Percentiles rank a stretch among this genome's conserved stretches.
Evolutionary conservation across 2,329 filamentous ascomycete genomes (phyloP).

Genomic region (Beauveria sp.): DNA sequence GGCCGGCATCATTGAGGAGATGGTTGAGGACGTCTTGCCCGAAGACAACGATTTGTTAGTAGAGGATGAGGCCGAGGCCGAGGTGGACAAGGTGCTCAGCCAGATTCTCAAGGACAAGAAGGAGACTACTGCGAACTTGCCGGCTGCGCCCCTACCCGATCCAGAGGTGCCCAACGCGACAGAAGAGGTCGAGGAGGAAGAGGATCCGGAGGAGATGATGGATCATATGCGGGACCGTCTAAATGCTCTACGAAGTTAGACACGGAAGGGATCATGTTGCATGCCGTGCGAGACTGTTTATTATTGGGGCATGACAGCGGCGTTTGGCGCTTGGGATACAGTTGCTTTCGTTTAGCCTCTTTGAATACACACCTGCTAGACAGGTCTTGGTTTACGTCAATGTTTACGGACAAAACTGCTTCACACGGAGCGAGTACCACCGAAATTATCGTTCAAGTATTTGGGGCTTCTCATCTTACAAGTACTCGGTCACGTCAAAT

Average conservation of each 20-base stretch:
- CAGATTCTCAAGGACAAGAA: constrained; percentile 82
- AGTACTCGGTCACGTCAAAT: neutral
- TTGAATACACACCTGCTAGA: neutral
- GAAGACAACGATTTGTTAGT: constrained; percentile 63
- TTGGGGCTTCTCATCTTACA: too few species aligned
- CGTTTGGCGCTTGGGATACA: constrained; percentile 9
- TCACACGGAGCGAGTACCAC: too few species aligned
- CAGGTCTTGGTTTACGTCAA: neutral
- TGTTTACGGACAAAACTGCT: too few species aligned
- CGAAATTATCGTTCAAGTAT: too few species aligned
- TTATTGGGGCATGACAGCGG: neutral
- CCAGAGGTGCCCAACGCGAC: constrained; percentile 45
- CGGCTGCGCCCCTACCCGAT: constrained; percentile 47
- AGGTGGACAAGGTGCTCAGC: constrained; percentile 88
- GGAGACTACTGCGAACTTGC: constrained; percentile 46
- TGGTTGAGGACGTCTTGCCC: constrained; percentile 83
- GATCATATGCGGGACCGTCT: constrained; percentile 89
- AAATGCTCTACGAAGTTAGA: constrained; percentile 79
- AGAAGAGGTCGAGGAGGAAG: constrained; percentile 66
- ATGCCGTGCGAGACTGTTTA: neutral
- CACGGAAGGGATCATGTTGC: neutral
- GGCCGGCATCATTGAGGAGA: constrained; percentile 96
- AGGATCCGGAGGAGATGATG: constrained; percentile 83
- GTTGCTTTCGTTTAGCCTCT: neutral
- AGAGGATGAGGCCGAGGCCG: constrained; percentile 67